Base-by-base conservation (phyloP, 257 asterid species). In the Jacaranda copaia region DNA sequence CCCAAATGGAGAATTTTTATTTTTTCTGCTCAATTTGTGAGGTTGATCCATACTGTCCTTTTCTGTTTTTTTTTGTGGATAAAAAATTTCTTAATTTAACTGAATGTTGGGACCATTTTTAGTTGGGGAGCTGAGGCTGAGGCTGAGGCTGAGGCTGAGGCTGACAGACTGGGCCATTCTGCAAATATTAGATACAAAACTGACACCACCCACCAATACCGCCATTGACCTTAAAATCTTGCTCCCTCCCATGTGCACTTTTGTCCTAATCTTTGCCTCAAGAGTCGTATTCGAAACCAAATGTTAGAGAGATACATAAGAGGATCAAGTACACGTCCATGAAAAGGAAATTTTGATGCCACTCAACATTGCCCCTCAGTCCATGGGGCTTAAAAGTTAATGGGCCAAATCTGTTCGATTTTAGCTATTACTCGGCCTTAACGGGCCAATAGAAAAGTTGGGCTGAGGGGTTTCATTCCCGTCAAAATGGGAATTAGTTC, bases 131-230 rank as follows among this genome's bases (percentile, higher is more conserved):
- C 5, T 42, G 46, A 42, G 6, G 46, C 6, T 42, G 46, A 42
- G 46, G 51, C 8, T 18, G 4, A 49, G 55, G 20, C 5, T 42
- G 46, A 42, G 6, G 46, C 6, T 42, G 46, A 42, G 46, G 51
- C 8, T 18, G 4, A 49, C 45, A 53, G 20, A 16, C 11, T 65
- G 82, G 62, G 58, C 71, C 81, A 72, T 39, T 70, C 64, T 53
- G 67, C 81, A 49, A 62, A 72, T 0, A 4, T 12, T 43, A 46
- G 16, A 73, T 9, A 70, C 70, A 46, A 55, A 25, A 55, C 75
- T 79, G 79, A 73, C 75, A 79, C n/a, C 16, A 46, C 42, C 70
- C 66, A 79, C 75, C 79, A 56, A 43, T 18, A 18, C 6, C 8
- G 5, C 59, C 55, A 35, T 65, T 66, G 68, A 73, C 79, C 68